These are phyloP conservation scores for Flaveria robusta DNA, from an alignment of 129 eudicot genomes.

Conservation along the genomic window DNA sequence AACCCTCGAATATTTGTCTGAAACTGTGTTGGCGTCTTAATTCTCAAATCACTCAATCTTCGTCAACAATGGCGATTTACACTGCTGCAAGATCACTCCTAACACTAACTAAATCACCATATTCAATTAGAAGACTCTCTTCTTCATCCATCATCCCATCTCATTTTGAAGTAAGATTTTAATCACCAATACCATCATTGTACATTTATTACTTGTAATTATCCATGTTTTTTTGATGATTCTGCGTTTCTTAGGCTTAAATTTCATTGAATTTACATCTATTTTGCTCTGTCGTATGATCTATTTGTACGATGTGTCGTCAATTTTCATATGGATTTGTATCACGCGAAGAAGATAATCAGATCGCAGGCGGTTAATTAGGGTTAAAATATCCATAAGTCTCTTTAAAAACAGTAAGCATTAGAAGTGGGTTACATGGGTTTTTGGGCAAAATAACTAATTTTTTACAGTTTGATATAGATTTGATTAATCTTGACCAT, in stretches of 20 bases:
- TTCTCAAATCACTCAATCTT: background rate
- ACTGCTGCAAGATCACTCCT: constrained; percentile 36
- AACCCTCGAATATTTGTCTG: background rate
- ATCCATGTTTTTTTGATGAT: background rate
- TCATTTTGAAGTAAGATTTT: constrained; percentile 48
- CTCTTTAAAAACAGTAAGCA: background rate
- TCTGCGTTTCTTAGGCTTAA: background rate
- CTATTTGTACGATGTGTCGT: background rate
- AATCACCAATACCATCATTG: background rate
- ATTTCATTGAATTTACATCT: background rate
- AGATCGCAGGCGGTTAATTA: background rate
- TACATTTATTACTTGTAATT: background rate
- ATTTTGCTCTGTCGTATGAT: constrained; percentile 6
- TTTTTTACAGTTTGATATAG: background rate
- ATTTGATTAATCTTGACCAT: background rate
- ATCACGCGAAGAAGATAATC: background rate
- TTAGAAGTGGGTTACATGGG: too few relatives aligned
- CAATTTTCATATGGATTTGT: background rate
- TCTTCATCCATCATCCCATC: constrained; percentile 52
- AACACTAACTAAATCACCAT: constrained; percentile 23
- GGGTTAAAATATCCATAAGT: background rate
- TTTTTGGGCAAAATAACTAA: background rate
- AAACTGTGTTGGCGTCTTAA: background rate
- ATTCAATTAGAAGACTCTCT: constrained; percentile 37
- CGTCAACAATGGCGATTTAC: constrained; percentile 42